phyloP scores from a whole-genome alignment of 1,139 yeast species.

The Lipomyces yarrowii region DNA sequence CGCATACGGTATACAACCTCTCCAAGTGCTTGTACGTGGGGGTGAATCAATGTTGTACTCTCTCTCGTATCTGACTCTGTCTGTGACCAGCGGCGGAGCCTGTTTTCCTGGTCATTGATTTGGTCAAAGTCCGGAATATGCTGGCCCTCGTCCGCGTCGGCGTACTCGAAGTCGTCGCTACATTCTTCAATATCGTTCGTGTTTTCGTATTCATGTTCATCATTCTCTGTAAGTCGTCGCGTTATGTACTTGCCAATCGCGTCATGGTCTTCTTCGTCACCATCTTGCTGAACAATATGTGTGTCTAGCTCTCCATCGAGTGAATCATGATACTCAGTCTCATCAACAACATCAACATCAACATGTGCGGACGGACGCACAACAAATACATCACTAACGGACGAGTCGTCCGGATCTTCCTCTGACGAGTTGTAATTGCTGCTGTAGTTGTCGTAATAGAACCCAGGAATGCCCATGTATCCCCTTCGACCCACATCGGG shows the following conservation, averaged over 20 bases:
- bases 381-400: conserved; percentile 11
- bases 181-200: conserved; percentile 1
- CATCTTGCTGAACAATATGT: not conserved
- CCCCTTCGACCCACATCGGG: conserved; percentile 3
- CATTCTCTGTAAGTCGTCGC: conserved; percentile 3
- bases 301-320: not conserved
- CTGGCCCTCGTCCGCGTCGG: not conserved
- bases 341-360: conserved; percentile 5
- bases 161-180: not conserved
- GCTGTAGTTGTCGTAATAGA: conserved; percentile 17
- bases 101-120: conserved; percentile 6
- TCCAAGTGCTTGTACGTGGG: not conserved
- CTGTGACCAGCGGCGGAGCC: conserved; percentile 4
- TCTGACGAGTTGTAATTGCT: conserved; percentile 29
- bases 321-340: not conserved
- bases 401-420: conserved; percentile 27
- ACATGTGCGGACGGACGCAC: conserved; percentile 11
- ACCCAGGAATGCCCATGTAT: conserved; percentile 23
- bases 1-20: conserved; percentile 19
- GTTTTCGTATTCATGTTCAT: conserved; percentile 3
- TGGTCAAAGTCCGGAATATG: conserved; percentile 6
- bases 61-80: not conserved
- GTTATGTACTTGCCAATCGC: conserved; percentile 7
- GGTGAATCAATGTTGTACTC: not conserved
- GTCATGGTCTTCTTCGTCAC: conserved; percentile 14